Percentiles rank a stretch among this genome's conserved stretches.
Evolutionary conservation across 1,284 basidiomycete species (phyloP).

Genomic region (Ganoderma multipileum): DNA sequence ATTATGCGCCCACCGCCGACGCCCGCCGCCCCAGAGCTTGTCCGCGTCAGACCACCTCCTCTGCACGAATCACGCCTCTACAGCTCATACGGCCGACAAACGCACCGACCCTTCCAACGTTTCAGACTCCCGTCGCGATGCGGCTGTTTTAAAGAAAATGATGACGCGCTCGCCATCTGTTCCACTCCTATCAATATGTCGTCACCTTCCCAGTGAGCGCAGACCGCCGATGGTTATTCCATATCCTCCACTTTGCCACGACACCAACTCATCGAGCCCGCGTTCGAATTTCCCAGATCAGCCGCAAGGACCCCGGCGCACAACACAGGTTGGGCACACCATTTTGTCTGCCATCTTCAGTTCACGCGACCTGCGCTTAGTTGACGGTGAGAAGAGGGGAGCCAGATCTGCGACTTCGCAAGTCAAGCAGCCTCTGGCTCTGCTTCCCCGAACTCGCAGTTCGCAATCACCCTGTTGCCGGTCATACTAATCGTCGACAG

Average conservation of each 20-base stretch:
- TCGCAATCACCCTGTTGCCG: background rate
- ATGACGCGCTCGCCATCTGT: background rate
- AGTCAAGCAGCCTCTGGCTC: slow-evolving; percentile 2
- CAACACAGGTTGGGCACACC: background rate
- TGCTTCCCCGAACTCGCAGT: slow-evolving; percentile 2
- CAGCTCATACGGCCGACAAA: background rate
- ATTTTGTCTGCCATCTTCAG: background rate
- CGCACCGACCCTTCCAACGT: background rate
- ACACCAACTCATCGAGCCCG: background rate
- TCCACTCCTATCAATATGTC: slow-evolving; percentile 4
- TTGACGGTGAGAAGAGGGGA: slow-evolving; percentile 8
- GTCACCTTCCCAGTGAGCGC: background rate
- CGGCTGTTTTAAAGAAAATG: slow-evolving; percentile 4
- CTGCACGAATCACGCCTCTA: background rate
- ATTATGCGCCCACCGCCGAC: slow-evolving; percentile 10
- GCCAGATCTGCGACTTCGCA: slow-evolving; percentile 11
- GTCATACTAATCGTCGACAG: slow-evolving; percentile 5
- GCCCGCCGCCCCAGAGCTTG: slow-evolving; percentile 1
- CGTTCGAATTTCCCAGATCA: background rate
- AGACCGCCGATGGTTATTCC: slow-evolving; percentile 1
- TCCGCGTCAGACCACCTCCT: background rate
- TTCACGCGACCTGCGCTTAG: slow-evolving; percentile 6
- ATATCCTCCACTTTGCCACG: background rate
- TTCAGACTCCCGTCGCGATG: background rate
- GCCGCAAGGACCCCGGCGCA: background rate